Conservation (phyloP, 2,329 filamentous ascomycete species). For the Fusarium sp. region DNA sequence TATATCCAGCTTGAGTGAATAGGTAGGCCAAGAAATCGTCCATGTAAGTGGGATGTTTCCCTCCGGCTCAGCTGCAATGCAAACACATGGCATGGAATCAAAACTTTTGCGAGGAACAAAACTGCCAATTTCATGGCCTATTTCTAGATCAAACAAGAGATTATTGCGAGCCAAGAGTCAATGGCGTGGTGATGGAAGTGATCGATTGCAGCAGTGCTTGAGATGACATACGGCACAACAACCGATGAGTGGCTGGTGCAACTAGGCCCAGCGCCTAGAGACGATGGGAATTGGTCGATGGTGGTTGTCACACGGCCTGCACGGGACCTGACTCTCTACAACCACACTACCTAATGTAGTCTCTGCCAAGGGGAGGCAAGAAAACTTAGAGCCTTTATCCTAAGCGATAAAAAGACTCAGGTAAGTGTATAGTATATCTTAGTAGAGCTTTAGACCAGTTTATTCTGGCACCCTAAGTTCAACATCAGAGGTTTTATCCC, state of each 20-base stretch:
- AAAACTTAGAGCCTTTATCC: neutral
- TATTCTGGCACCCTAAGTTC: neutral
- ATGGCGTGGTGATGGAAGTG: conserved; percentile 41
- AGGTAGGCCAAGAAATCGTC: conserved; percentile 15
- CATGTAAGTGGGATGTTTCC: conserved; percentile 38
- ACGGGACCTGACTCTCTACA: conserved; percentile 20
- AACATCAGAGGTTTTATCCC: neutral
- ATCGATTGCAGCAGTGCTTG: conserved; percentile 36
- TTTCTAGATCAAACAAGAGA: conserved; percentile 4
- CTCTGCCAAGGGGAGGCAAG: neutral
- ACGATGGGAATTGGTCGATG: conserved; percentile 34
- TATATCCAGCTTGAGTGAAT: conserved; percentile 13
- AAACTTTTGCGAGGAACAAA: conserved; percentile 3
- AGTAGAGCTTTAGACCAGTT: neutral
- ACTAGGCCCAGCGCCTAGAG: conserved; percentile 43
- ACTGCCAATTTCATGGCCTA: conserved; percentile 17
- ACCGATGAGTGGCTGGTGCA: conserved; percentile 35
- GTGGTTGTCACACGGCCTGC: conserved; percentile 26
- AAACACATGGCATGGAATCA: conserved; percentile 18
- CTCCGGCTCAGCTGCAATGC: conserved; percentile 3
- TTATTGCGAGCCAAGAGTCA: conserved; percentile 36
- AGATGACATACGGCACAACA: conserved; percentile 23
- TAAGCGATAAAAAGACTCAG: neutral
- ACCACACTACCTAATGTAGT: conserved; percentile 18
- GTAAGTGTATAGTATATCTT: neutral